Conservation (phyloP, 108 stramenopile genomes). For the Nitzschia putrida region DNA sequence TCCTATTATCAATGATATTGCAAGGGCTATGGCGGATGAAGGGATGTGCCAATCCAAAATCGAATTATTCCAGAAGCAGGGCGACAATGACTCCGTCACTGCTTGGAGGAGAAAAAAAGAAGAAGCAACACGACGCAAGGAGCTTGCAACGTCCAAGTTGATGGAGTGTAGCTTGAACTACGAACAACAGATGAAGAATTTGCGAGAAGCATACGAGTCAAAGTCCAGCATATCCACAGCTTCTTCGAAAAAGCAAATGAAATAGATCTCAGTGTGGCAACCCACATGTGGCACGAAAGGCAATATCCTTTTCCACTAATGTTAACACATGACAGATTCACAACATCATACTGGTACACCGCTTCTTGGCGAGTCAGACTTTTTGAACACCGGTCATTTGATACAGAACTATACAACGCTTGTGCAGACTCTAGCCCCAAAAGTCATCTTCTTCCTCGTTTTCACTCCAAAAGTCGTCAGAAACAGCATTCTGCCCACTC, state of each 20-base stretch:
- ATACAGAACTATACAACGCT: too few species aligned
- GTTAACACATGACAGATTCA: background rate
- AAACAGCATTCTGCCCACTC: background rate
- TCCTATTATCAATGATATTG: conserved; percentile 81
- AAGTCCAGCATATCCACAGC: background rate
- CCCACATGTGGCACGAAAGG: background rate
- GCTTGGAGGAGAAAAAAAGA: conserved; percentile 37
- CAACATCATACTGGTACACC: too few species aligned
- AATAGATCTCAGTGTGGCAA: background rate
- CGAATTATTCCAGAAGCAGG: conserved; percentile 8
- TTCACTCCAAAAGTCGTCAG: conserved; percentile 36
- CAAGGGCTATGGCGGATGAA: conserved; percentile 85
- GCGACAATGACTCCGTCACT: conserved; percentile 24
- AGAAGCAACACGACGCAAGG: conserved; percentile 46
- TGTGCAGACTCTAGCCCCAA: background rate
- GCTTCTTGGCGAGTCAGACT: too few species aligned
- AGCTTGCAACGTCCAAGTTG: conserved; percentile 52
- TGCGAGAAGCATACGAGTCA: background rate
- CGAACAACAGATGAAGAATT: conserved; percentile 61
- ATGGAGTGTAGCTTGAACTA: conserved; percentile 77
- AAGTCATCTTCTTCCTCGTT: conserved; percentile 36
- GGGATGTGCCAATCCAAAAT: conserved; percentile 34
- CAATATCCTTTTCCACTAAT: background rate
- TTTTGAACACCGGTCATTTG: too few species aligned
- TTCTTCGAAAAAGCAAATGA: background rate